Conservation (phyloP, 2,329 filamentous ascomycete genomes). For the Alternaria gansuensis region DNA sequence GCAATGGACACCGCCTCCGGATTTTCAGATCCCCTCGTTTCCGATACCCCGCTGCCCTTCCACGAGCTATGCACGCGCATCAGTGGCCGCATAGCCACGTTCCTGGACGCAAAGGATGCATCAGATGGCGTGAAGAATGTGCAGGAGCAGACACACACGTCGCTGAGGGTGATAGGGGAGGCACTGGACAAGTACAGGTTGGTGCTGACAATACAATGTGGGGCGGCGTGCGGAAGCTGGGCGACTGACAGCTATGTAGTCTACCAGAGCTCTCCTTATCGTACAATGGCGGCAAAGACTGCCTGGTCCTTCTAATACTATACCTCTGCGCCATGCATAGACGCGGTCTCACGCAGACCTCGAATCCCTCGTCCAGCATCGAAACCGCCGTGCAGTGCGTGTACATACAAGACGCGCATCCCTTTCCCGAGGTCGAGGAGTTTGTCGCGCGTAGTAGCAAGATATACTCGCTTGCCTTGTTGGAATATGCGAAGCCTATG, state of each 20-base stretch:
- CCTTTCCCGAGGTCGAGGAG: slow-evolving; percentile 84
- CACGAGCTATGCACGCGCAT: slow-evolving; percentile 60
- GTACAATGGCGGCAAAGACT: slow-evolving; percentile 98
- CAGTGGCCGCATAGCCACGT: slow-evolving; percentile 68
- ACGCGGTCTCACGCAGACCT: slow-evolving; percentile 39
- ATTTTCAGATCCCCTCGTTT: slow-evolving; percentile 48
- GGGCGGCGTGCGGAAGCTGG: slow-evolving; percentile 10
- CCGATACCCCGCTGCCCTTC: slow-evolving; percentile 59
- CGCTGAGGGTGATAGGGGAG: slow-evolving; percentile 76
- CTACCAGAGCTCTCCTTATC: slow-evolving; percentile 83
- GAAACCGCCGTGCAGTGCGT: slow-evolving; percentile 73
- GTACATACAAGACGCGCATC: slow-evolving; percentile 85
- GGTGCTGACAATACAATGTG: slow-evolving; percentile 39
- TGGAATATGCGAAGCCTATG: slow-evolving; percentile 80
- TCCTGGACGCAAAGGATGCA: slow-evolving; percentile 68
- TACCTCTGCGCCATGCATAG: slow-evolving; percentile 73
- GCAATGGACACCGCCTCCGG: slow-evolving; percentile 50
- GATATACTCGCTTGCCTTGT: slow-evolving; percentile 77
- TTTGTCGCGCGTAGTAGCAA: slow-evolving; percentile 76
- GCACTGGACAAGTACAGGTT: slow-evolving; percentile 80
- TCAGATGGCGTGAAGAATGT: slow-evolving; percentile 68
- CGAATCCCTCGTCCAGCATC: slow-evolving; percentile 32
- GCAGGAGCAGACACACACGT: slow-evolving; percentile 77
- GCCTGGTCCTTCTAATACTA: slow-evolving; percentile 87
- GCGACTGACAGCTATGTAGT: slow-evolving; percentile 57